These are phyloP conservation scores for Aspergillus caelatus DNA, from an alignment of 2,329 filamentous ascomycete genomes.

Conservation along the genomic window DNA sequence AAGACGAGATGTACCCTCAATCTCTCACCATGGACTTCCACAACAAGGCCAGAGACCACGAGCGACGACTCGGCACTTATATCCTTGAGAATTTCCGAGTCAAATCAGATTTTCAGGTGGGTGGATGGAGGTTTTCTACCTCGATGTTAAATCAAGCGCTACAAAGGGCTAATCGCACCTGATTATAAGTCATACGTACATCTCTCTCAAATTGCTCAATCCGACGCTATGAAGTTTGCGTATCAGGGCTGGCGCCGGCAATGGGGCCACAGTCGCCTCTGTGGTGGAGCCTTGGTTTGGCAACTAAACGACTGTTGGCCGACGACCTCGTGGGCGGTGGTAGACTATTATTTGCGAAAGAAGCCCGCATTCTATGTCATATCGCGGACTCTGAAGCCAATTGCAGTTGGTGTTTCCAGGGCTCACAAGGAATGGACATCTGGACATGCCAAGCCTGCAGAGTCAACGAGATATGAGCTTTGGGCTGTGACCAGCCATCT, in stretches of 20 bases:
- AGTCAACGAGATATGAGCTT: not conserved
- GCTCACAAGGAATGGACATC: not conserved
- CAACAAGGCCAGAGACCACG: conserved; percentile 89
- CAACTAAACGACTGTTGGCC: conserved; percentile 58
- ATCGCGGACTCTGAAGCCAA: conserved; percentile 56
- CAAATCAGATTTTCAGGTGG: not conserved
- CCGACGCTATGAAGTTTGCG: conserved; percentile 62
- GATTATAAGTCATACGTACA: too few species aligned
- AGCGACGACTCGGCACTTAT: conserved; percentile 81
- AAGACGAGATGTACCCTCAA: conserved; percentile 77
- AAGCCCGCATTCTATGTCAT: conserved; percentile 65
- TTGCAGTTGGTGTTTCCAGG: conserved; percentile 56
- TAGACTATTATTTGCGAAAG: conserved; percentile 61
- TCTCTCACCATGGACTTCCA: conserved; percentile 88
- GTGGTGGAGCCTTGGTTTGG: conserved; percentile 49
- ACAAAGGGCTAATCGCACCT: too few species aligned
- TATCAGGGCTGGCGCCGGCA: conserved; percentile 57
- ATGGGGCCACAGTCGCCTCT: conserved; percentile 46
- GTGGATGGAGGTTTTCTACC: too few species aligned
- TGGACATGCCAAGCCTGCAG: not conserved
- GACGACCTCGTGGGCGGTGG: conserved; percentile 62
- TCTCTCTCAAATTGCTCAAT: conserved; percentile 51
- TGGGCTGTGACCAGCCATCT: not conserved
- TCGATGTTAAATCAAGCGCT: too few species aligned
- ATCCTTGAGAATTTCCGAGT: conserved; percentile 70